Evolutionary conservation across 176 grass and related monocot species (phyloP).

Genomic region (Alopecurus myosuroides): DNA sequence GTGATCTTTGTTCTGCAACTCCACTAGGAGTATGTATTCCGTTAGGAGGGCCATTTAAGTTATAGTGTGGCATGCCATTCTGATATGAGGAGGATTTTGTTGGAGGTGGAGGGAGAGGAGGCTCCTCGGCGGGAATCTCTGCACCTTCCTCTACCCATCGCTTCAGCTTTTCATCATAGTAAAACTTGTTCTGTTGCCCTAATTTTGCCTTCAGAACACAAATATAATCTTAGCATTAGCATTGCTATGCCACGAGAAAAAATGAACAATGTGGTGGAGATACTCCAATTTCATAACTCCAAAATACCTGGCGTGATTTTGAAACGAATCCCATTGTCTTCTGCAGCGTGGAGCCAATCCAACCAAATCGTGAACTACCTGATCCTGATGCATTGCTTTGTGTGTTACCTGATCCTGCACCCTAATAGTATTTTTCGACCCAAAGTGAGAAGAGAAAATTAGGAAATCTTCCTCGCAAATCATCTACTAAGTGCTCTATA

Average conservation of each 20-base stretch:
- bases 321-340: constrained; percentile 83
- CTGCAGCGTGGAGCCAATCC: constrained; percentile 69
- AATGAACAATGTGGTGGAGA: not conserved
- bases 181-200: constrained; percentile 91
- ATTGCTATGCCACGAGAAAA: not conserved
- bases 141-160: constrained; percentile 97
- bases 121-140: constrained; percentile 57
- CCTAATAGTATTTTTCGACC: constrained; percentile 42
- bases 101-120: constrained; percentile 77
- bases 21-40: constrained; percentile 43
- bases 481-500: constrained; percentile 1
- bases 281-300: not conserved
- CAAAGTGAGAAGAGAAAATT: constrained; percentile 1
- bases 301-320: constrained; percentile 78
- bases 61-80: constrained; percentile 65
- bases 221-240: constrained; percentile 7
- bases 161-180: constrained; percentile 92
- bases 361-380: constrained; percentile 76
- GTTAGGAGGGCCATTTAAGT: constrained; percentile 46
- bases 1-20: constrained; percentile 27
- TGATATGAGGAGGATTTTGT: constrained; percentile 57
- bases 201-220: constrained; percentile 71
- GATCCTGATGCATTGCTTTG: constrained; percentile 45
- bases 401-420: constrained; percentile 35
- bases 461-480: not conserved